phyloP scores from a whole-genome alignment of 78 protist species.

The Protostelium mycophagum region DNA sequence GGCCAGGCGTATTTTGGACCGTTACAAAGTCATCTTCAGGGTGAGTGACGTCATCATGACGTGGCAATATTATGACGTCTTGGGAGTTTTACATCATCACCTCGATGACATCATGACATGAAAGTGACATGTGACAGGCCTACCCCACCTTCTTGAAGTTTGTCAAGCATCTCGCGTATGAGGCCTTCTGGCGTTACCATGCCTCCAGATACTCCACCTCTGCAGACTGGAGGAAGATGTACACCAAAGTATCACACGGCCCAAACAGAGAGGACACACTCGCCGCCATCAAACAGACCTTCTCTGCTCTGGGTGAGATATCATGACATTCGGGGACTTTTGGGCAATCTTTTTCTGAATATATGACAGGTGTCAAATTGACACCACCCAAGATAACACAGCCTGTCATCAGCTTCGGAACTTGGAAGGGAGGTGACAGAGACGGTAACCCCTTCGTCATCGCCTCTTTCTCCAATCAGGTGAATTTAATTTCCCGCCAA shows the following conservation, averaged over 20 bases:
- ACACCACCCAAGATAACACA: neutral
- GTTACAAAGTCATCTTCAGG: neutral
- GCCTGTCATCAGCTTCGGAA: neutral
- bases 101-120: neutral
- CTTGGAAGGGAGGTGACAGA: neutral
- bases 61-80: too few species aligned
- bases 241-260: neutral
- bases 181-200: neutral
- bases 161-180: neutral
- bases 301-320: neutral
- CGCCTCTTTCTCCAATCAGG: neutral
- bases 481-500: neutral
- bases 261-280: neutral
- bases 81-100: too few species aligned
- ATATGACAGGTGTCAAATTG: neutral
- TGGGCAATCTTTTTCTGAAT: too few species aligned
- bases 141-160: neutral
- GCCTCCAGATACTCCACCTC: neutral
- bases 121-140: neutral
- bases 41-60: neutral
- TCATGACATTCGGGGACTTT: too few species aligned
- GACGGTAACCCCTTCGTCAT: neutral
- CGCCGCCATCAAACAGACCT: neutral
- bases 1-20: neutral
- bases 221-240: neutral